phyloP scores from a whole-genome alignment of 306 rosid genomes.

The Sicyos baderoa region DNA sequence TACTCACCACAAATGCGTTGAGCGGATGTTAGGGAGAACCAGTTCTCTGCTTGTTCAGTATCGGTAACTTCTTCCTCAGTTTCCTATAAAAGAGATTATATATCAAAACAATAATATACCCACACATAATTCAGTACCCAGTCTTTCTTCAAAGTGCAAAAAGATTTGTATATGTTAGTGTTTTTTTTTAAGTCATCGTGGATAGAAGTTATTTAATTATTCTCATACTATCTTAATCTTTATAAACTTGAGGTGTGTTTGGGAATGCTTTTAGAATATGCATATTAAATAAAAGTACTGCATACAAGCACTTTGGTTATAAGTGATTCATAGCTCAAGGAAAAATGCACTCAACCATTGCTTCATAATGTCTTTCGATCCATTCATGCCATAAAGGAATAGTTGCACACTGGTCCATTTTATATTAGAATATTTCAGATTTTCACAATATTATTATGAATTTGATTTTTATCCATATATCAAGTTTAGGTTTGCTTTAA shows the following conservation, averaged over 20 bases:
- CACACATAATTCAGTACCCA: not conserved
- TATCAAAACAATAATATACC: not conserved
- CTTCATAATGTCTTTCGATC: not conserved
- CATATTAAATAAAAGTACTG: not conserved
- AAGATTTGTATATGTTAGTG: no score
- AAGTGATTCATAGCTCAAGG: not conserved
- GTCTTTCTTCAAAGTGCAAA: not conserved
- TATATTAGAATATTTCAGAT: not conserved
- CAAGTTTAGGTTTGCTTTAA: not conserved
- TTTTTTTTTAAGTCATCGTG: no score
- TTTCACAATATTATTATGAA: not conserved
- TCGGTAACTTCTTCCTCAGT: slow-evolving; percentile 98
- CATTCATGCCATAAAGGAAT: not conserved
- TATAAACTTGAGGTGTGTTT: not conserved
- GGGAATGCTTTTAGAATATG: not conserved
- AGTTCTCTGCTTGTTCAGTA: slow-evolving; percentile 98
- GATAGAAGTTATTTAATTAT: not conserved
- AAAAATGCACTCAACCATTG: not conserved
- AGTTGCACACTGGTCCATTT: not conserved
- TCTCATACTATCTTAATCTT: not conserved
- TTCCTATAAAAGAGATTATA: slow-evolving; percentile 44
- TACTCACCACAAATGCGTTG: slow-evolving; percentile 93
- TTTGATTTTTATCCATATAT: not conserved
- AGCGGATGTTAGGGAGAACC: slow-evolving; percentile 97
- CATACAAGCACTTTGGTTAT: not conserved